A percentile compares a stretch with the other conserved stretches of the same genome.
phyloP scores from a whole-genome alignment of 352 stramenopile species.

The Globisporangium paddicum region DNA sequence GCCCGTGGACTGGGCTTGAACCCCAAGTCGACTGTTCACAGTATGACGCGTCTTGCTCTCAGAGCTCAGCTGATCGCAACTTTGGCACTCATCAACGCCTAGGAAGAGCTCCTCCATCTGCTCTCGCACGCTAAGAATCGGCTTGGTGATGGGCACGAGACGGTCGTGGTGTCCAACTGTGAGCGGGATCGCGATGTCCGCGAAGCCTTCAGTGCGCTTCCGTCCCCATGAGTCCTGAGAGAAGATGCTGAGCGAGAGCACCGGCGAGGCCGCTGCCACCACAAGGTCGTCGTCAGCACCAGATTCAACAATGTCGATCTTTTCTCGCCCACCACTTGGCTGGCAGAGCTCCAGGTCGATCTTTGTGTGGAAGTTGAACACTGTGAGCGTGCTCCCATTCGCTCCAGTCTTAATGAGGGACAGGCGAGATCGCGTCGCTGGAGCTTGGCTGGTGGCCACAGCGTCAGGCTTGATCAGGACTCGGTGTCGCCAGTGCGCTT shows the following conservation, averaged over 20 bases:
- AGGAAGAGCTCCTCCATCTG: conserved; percentile 67
- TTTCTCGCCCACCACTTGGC: too few species aligned
- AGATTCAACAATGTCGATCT: neutral
- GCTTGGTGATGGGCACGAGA: conserved; percentile 31
- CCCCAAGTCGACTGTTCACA: conserved; percentile 24
- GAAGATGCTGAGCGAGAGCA: conserved; percentile 33
- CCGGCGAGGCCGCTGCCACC: conserved; percentile 4
- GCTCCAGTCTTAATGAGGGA: neutral
- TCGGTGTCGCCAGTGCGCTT: neutral
- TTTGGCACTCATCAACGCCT: conserved; percentile 25
- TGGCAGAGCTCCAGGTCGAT: conserved; percentile 14
- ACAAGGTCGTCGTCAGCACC: neutral
- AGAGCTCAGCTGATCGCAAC: neutral
- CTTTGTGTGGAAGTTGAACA: conserved; percentile 15
- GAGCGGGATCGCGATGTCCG: conserved; percentile 27
- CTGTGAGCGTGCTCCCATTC: neutral
- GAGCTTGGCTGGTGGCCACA: neutral
- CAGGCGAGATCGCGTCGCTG: neutral
- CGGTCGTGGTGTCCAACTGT: conserved; percentile 28
- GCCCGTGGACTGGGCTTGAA: conserved; percentile 31
- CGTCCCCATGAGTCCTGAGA: conserved; percentile 45
- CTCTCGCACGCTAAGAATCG: conserved; percentile 26
- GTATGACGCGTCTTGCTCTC: conserved; percentile 7
- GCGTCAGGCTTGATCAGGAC: neutral
- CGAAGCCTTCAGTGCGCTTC: conserved; percentile 29